Evolutionary conservation across 345 rosid genomes (phyloP), one percentile per base, ranked within the genome.

Genomic region (Excoecaria agallocha): DNA sequence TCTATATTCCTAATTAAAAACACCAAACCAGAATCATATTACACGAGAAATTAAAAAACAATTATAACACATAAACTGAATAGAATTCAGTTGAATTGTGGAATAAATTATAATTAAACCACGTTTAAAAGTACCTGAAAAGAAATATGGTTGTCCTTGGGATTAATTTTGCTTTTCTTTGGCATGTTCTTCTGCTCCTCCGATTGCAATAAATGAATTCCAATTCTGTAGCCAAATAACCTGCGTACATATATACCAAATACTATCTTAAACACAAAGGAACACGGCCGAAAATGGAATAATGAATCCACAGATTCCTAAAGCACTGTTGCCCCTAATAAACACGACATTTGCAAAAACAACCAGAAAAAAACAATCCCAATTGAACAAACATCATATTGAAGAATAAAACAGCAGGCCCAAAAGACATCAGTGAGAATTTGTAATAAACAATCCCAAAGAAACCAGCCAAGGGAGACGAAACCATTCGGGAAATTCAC

Each of bases 61-160:
- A 52, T 13, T 1, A 41, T 41, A 8, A 41, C 3, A n/a, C n/a
- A n/a, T 8, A 61, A 13, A 41, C 19, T 9, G 2, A 41, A 64
- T 38, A 9, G 1, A 64, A 64, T 0, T 64, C n/a, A 38, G 38
- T 16, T 37, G 0, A 6, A 45, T 10, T 4, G 13, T 37, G 0
- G 38, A 1, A 16, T 35, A 43, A 20, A 49, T 5, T 55, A 19
- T 15, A 39, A 38, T 39, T n/a, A n/a, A n/a, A n/a, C n/a, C n/a
- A n/a, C n/a, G n/a, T n/a, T n/a, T 72, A 15, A 9, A 30, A 15
- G 5, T 79, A 84, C 87, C 76, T 81, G 87, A 78, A 84, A 84
- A 50, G 87, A 84, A 48, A 84, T 82, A 55, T 84, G 87, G 49
- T 82, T 84, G 56, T 84, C 87, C 63, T 81, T 81, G 35, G 87